phyloP scores from a whole-genome alignment of 768 basidiomycete genomes.

The Auricularia auricula-judae region DNA sequence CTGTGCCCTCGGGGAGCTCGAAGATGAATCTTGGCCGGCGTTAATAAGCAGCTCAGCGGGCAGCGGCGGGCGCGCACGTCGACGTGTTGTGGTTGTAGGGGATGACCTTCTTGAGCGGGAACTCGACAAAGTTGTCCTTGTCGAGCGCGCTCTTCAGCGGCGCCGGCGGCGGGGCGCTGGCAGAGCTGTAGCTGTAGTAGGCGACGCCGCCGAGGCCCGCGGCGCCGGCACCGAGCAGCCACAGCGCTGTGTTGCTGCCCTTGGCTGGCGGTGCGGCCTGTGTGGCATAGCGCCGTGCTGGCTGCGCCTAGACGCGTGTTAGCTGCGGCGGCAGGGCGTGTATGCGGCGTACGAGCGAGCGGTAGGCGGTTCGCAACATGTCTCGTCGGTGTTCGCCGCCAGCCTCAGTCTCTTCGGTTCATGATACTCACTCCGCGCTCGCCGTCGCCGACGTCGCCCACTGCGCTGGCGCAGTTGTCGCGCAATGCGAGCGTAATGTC shows the following conservation, averaged over 20 bases:
- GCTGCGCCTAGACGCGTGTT: background rate
- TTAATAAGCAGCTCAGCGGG: slow-evolving; percentile 1
- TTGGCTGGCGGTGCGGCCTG: background rate
- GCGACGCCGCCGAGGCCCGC: background rate
- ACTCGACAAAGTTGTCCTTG: slow-evolving; percentile 63
- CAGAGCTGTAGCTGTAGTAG: slow-evolving; percentile 21
- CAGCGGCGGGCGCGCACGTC: slow-evolving; percentile 33
- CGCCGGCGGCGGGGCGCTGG: slow-evolving; percentile 38
- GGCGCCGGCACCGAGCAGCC: background rate
- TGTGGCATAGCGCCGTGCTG: background rate
- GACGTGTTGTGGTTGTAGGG: slow-evolving; percentile 95
- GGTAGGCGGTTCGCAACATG: background rate
- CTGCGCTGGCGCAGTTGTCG: slow-evolving; percentile 50
- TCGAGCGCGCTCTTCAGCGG: slow-evolving; percentile 58
- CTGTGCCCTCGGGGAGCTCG: slow-evolving; percentile 65
- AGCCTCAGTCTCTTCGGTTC: background rate
- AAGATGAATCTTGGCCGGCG: slow-evolving; percentile 52
- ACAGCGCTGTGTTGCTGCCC: background rate
- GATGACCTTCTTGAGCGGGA: slow-evolving; percentile 69
- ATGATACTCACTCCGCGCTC: slow-evolving; percentile 2
- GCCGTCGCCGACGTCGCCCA: slow-evolving; percentile 5
- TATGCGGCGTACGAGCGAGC: background rate
- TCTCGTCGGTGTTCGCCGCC: background rate
- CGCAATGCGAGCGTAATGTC: slow-evolving; percentile 71
- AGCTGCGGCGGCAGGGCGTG: background rate